These are phyloP conservation scores for Tricholoma flavovirens DNA, from an alignment of 768 basidiomycete genomes.

Conservation along the genomic window DNA sequence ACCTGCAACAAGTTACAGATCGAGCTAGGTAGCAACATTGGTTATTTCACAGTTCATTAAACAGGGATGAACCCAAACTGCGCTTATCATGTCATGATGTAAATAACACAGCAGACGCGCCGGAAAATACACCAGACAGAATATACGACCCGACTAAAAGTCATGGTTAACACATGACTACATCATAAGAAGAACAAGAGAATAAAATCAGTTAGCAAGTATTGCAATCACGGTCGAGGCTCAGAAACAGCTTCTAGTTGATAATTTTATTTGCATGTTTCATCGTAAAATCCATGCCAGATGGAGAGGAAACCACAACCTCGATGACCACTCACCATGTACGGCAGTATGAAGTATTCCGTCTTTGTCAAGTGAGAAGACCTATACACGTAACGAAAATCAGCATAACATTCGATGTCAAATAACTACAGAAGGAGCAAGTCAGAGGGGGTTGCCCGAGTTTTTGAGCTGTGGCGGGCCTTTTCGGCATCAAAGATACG, in stretches of 20 bases:
- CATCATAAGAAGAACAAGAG: background rate
- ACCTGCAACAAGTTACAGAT: too few relatives aligned
- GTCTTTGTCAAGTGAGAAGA: background rate
- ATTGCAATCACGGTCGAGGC: slow-evolving; percentile 58
- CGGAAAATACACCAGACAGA: too few relatives aligned
- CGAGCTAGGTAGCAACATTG: too few relatives aligned
- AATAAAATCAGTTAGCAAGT: slow-evolving; percentile 28
- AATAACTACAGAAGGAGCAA: slow-evolving; percentile 6
- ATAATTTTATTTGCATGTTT: slow-evolving; percentile 44
- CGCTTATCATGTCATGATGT: too few relatives aligned
- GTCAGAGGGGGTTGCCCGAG: slow-evolving; percentile 84
- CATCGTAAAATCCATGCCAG: slow-evolving; percentile 29
- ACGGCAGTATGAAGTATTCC: background rate
- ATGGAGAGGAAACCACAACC: background rate
- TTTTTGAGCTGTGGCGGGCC: slow-evolving; percentile 89
- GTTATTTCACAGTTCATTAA: too few relatives aligned
- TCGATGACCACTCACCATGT: slow-evolving; percentile 5
- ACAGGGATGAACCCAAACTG: too few relatives aligned
- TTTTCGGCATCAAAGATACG: slow-evolving; percentile 79
- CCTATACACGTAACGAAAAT: slow-evolving; percentile 2
- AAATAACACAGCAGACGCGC: too few relatives aligned
- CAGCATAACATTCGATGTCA: slow-evolving; percentile 10
- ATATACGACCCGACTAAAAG: background rate
- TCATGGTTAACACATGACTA: slow-evolving; percentile 8
- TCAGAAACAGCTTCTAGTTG: slow-evolving; percentile 92